Evolutionary conservation across 106 monocot species (phyloP), one percentile per base, ranked within the genome.

Genomic region (Acorus calamus): DNA sequence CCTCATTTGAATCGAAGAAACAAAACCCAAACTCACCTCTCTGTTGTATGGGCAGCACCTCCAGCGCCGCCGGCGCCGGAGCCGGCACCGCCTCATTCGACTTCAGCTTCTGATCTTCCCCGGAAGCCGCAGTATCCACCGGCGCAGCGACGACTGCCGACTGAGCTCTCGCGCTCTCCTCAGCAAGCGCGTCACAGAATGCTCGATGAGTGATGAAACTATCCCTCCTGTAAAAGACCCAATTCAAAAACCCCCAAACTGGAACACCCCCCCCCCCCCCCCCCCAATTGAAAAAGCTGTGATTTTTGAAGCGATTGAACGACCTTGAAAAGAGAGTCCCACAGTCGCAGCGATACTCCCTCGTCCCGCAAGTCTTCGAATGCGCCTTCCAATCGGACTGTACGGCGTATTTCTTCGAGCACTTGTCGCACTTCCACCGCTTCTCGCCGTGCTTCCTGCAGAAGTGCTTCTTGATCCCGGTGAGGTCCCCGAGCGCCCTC

Each of bases 341-440:
- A 45, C 77, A 77, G 60, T 77, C 61, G 71, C 77, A 77, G 77
- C 77, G 77, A 14, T 77, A 77, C 71, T 77, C 77, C 3, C 77
- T 46, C 10, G 71, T 76, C 9, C 76, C 70, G 8, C 89, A 90
- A 61, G 86, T 86, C 64, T 90, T 90, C 55, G 86, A 78, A 49
- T 90, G 89, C 3, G 89, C 89, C 57, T 90, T 90, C 89, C 89
- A 90, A 8, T 90, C 89, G 14, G 86, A 86, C n/a, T 86, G 85
- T 2, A 90, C 89, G 8, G 89, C 89, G 14, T 90, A 90, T 60
- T 83, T 83, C 79, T 90, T 90, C n/a, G 89, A 83, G 62, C 89
- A 90, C 80, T 86, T 86, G 45, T 90, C 89, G n/a, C 89, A 90
- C 62, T 85, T 86, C 86, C 86, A 90, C 77, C 80, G 82, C 82